These are phyloP conservation scores for Serendipita sp. DNA, from an alignment of 1,284 basidiomycete species.

Conservation along the genomic window DNA sequence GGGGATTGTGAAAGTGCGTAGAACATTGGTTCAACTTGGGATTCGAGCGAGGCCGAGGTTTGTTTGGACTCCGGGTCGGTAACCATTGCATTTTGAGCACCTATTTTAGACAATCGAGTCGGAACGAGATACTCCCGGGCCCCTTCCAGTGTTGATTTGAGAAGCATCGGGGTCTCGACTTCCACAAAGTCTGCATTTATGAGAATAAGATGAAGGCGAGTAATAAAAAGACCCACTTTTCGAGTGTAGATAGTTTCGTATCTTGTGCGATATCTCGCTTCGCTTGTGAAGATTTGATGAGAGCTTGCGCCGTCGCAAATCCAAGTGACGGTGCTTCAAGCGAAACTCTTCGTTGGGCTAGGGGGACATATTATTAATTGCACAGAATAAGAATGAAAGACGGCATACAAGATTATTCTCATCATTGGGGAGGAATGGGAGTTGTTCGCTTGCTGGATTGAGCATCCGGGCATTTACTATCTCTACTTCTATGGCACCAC, in stretches of 20 bases:
- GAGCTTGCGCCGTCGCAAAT: constrained; percentile 63
- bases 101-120: constrained; percentile 36
- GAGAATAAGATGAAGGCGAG: constrained; percentile 11
- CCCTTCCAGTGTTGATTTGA: constrained; percentile 87
- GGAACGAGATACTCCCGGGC: constrained; percentile 92
- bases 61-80: not conserved
- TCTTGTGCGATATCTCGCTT: constrained; percentile 63
- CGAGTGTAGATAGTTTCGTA: constrained; percentile 61
- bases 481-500: constrained; percentile 69
- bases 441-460: constrained; percentile 51
- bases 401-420: constrained; percentile 50
- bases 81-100: not conserved
- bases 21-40: constrained; percentile 38
- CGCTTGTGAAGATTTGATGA: constrained; percentile 68
- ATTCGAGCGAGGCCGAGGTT: constrained; percentile 5
- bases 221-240: constrained; percentile 34
- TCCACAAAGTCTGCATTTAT: constrained; percentile 59
- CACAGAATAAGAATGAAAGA: constrained; percentile 11
- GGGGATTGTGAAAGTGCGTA: constrained; percentile 90
- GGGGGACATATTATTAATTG: constrained; percentile 10
- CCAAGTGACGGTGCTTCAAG: constrained; percentile 74
- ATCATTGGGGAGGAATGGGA: constrained; percentile 77
- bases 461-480: constrained; percentile 59
- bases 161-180: constrained; percentile 86
- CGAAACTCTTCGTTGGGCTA: constrained; percentile 78